phyloP scores from a whole-genome alignment of 345 rosid species.

The Luvunga scandens region DNA sequence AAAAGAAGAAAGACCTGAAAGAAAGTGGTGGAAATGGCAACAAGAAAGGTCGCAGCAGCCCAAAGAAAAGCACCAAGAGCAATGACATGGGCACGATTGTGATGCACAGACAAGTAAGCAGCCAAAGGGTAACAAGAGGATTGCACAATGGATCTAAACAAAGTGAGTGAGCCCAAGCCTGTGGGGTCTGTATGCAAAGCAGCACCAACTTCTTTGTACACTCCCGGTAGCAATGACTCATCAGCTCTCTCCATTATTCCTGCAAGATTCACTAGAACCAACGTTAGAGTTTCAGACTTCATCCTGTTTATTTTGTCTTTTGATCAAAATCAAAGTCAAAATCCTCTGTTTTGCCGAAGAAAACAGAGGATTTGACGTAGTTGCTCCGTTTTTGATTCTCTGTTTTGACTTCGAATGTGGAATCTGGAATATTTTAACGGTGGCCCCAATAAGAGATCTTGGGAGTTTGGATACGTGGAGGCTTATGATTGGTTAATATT shows the following conservation, averaged over 20 bases:
- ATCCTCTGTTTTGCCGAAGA: not conserved
- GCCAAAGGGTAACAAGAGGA: constrained; percentile 59
- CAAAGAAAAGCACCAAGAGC: constrained; percentile 69
- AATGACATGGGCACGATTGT: constrained; percentile 68
- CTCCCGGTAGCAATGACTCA: constrained; percentile 65
- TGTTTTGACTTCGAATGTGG: not conserved
- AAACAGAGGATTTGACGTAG: not conserved
- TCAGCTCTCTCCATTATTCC: constrained; percentile 66
- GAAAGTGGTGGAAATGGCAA: constrained; percentile 58
- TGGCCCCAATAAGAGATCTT: not conserved
- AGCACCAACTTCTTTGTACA: constrained; percentile 64
- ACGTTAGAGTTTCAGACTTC: constrained; percentile 50
- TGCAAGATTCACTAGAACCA: constrained; percentile 63
- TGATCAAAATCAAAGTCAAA: not conserved
- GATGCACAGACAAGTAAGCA: constrained; percentile 51
- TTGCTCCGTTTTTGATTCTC: not conserved
- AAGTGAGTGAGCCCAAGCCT: constrained; percentile 54
- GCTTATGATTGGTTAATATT: not conserved
- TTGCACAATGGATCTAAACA: constrained; percentile 67
- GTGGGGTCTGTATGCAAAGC: constrained; percentile 60
- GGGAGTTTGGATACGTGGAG: not conserved
- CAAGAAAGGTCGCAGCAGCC: constrained; percentile 69
- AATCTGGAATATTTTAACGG: not conserved
- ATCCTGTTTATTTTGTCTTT: constrained; percentile 10
- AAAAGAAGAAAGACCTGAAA: constrained; percentile 44